phyloP scores from a whole-genome alignment of 177 flowering plant species.

The Tripterygium wilfordii region DNA sequence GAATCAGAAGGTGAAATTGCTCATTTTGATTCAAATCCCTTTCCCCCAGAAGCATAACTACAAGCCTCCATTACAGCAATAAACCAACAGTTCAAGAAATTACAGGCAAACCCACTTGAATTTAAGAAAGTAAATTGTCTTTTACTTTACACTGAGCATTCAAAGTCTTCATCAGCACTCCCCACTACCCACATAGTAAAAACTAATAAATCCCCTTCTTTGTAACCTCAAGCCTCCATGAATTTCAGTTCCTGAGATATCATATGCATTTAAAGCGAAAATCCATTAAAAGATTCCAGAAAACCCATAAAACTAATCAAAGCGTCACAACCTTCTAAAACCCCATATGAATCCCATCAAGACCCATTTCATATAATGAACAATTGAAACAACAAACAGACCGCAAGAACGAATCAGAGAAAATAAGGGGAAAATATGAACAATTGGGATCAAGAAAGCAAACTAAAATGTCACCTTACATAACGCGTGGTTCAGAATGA shows the following conservation, averaged over 20 bases:
- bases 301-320: not conserved
- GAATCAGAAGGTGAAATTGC: constrained; percentile 22
- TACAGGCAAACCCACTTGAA: not conserved
- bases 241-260: constrained; percentile 10
- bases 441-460: too few species aligned
- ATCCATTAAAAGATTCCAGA: not conserved
- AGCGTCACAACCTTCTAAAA: not conserved
- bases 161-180: too few species aligned
- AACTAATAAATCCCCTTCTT: not conserved
- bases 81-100: constrained; percentile 2
- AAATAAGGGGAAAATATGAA: too few species aligned
- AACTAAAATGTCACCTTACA: too few species aligned
- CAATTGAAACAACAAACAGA: too few species aligned
- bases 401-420: not conserved
- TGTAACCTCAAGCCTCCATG: not conserved
- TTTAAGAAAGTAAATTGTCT: not conserved
- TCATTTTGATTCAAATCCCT: constrained; percentile 39
- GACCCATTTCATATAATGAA: too few species aligned
- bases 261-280: constrained; percentile 2
- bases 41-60: constrained; percentile 45
- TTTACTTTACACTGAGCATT: too few species aligned
- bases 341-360: constrained; percentile 6
- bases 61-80: constrained; percentile 28
- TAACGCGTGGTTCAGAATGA: too few species aligned
- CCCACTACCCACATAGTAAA: too few species aligned